Evolutionary conservation across 768 basidiomycete genomes (phyloP).

Genomic region (Russula dissimulans): DNA sequence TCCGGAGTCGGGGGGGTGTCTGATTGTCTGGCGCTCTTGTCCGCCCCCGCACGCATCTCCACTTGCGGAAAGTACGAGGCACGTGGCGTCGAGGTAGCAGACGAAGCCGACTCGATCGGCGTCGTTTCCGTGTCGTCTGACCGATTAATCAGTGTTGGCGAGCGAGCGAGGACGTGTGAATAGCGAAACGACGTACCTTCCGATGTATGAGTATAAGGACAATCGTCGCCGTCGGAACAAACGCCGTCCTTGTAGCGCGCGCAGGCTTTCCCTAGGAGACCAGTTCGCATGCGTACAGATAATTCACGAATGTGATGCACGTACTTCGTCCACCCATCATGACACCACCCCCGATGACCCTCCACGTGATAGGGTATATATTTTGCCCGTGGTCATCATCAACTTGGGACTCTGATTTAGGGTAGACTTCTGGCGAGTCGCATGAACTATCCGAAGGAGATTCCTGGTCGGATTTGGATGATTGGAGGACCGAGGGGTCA

Average conservation of each 20-base stretch:
- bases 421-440: neutral
- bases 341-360: conserved; percentile 75
- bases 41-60: neutral
- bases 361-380: conserved; percentile 62
- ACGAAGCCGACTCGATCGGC: neutral
- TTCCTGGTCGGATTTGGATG: neutral
- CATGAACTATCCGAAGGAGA: neutral
- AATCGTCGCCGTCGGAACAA: conserved; percentile 24
- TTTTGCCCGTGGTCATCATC: conserved; percentile 25
- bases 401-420: neutral
- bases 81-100: conserved; percentile 6
- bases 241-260: conserved; percentile 22
- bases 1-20: neutral
- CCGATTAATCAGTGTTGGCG: neutral
- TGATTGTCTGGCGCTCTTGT: neutral
- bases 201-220: conserved; percentile 23
- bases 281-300: neutral
- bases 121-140: neutral
- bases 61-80: conserved; percentile 1
- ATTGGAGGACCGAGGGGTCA: conserved; percentile 1
- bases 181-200: conserved; percentile 2
- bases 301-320: neutral
- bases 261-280: conserved; percentile 23
- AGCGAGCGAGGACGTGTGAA: neutral
- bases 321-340: conserved; percentile 40